These are phyloP conservation scores for Ilex aquifolium DNA, from an alignment of 257 asterid genomes.

Conservation along the genomic window DNA sequence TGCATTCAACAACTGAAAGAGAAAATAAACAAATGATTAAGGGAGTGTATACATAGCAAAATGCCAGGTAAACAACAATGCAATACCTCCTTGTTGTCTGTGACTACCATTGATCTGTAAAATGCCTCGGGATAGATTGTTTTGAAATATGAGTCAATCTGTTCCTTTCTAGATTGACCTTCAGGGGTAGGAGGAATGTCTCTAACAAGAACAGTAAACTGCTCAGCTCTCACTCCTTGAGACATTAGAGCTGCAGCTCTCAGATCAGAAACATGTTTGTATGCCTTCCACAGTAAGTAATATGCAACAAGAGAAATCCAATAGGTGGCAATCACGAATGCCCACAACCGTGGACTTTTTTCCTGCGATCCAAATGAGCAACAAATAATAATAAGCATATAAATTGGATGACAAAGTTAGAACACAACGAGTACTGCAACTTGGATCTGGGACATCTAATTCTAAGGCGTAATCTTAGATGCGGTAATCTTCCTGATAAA, in stretches of 20 bases:
- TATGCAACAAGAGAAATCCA: slow-evolving; percentile 70
- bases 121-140: slow-evolving; percentile 77
- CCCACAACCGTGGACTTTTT: slow-evolving; percentile 65
- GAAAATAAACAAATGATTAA: background rate
- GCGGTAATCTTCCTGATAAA: no score
- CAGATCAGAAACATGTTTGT: slow-evolving; percentile 52
- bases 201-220: slow-evolving; percentile 73
- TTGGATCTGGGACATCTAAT: no score
- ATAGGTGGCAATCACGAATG: slow-evolving; percentile 48
- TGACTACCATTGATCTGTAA: slow-evolving; percentile 75
- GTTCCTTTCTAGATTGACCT: slow-evolving; percentile 74
- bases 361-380: slow-evolving; percentile 27
- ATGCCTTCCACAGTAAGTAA: slow-evolving; percentile 80
- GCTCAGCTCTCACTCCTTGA: slow-evolving; percentile 58
- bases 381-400: slow-evolving; percentile 1
- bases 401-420: background rate
- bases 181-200: slow-evolving; percentile 55
- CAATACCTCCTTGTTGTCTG: slow-evolving; percentile 61
- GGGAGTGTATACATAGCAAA: background rate
- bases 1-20: no score
- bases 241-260: slow-evolving; percentile 79
- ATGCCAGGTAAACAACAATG: background rate
- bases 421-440: no score
- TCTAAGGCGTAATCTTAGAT: no score
- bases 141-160: slow-evolving; percentile 69